phyloP scores from a whole-genome alignment of 1,284 basidiomycete genomes.

The Ganoderma leucocontextum region DNA sequence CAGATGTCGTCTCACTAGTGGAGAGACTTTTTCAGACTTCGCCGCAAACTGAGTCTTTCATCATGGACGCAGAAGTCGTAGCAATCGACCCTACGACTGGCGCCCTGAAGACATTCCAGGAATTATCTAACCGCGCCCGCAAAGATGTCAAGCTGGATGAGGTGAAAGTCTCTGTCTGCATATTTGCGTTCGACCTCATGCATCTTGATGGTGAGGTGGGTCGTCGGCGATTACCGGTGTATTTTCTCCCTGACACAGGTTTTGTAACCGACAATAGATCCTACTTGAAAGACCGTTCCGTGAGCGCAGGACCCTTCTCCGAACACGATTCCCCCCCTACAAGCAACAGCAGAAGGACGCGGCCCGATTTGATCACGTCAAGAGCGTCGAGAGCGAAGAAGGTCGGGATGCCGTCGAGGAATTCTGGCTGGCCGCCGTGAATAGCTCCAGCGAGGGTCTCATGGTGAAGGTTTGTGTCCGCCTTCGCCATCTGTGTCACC shows the following conservation, averaged over 20 bases:
- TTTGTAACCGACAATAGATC: slow-evolving; percentile 52
- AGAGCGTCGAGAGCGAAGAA: slow-evolving; percentile 76
- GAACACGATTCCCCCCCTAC: slow-evolving; percentile 64
- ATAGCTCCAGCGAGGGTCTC: slow-evolving; percentile 88
- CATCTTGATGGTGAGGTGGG: slow-evolving; percentile 82
- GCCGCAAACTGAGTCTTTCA: slow-evolving; percentile 70
- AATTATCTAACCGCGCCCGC: slow-evolving; percentile 84
- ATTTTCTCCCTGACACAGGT: slow-evolving; percentile 11
- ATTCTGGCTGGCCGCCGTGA: slow-evolving; percentile 86
- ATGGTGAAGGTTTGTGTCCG: slow-evolving; percentile 84
- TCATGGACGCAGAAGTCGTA: slow-evolving; percentile 91
- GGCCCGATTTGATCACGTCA: slow-evolving; percentile 83
- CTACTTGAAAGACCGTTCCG: slow-evolving; percentile 80
- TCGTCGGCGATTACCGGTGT: slow-evolving; percentile 15
- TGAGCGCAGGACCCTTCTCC: slow-evolving; percentile 73
- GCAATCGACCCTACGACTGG: slow-evolving; percentile 77
- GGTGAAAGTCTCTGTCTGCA: slow-evolving; percentile 84
- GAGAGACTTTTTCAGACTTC: slow-evolving; percentile 53
- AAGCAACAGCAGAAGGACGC: slow-evolving; percentile 52
- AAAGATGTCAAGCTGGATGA: slow-evolving; percentile 87
- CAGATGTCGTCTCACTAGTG: slow-evolving; percentile 79
- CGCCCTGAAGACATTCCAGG: slow-evolving; percentile 83
- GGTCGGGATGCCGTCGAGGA: slow-evolving; percentile 72
- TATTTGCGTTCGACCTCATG: slow-evolving; percentile 94
- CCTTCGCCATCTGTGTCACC: slow-evolving; percentile 6